Evolutionary conservation across 1,284 basidiomycete species (phyloP), one percentile per base, ranked within the genome.

Genomic region (Ganoderma sp.): DNA sequence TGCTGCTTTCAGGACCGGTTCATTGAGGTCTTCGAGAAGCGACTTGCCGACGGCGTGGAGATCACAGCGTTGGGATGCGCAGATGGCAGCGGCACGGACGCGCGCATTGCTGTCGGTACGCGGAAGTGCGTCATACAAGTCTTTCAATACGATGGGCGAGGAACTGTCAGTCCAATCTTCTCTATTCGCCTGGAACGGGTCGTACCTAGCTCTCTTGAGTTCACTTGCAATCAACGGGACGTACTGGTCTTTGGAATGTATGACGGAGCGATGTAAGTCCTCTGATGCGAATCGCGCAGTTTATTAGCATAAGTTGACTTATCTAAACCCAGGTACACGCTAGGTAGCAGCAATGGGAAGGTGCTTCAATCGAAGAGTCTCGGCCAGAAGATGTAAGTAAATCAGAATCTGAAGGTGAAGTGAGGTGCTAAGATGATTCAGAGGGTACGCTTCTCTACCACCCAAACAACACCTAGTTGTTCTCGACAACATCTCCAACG

Each of bases 221-320:
- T 65, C 64, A 45, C 58, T 25, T 60, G 32, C 15, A 54, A 22
- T 32, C 41, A 14, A 14, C 37, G 64, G 15, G 58, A 65, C 10
- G 48, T 65, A 6, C 37, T 60, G 19, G 64, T 65, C 4, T 65
- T 65, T 34, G 64, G 64, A 59, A 57, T 65, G 25, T 56, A 65
- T 34, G 58, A 65, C n/a, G 64, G 64, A 28, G 39, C 42, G n/a
- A 65, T 65, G 57, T 61, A 14, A 59, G 48, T 61, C 28, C 5
- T 58, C 52, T 34, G 41, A 17, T 34, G 14, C 3, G 22, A n/a
- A 34, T 45, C 19, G 34, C 32, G 41, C 41, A 1, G 37, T 42
- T 50, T 17, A 2, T 48, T 48, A 48, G n/a, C 19, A 12, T 15
- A 14, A 42, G 41, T 42, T 8, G 45, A 48, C 45, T 48, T 8